A percentile compares a stretch with the other conserved stretches of the same genome.
Conservation (phyloP, 495 filamentous ascomycete species). For the Podospora comata region DNA sequence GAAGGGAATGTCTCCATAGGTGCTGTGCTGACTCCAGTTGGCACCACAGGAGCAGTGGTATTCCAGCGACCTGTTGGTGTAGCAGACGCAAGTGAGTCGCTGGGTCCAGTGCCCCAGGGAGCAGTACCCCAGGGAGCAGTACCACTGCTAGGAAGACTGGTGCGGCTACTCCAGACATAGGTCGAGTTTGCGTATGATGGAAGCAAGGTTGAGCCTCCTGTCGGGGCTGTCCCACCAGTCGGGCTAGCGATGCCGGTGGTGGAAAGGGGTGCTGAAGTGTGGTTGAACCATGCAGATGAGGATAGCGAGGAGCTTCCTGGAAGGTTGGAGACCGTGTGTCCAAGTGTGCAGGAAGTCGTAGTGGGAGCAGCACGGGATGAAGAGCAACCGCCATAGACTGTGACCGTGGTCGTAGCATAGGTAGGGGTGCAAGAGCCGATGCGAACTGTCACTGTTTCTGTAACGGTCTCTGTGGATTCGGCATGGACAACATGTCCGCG, state of each 20-base stretch:
- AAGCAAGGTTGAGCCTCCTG: background rate
- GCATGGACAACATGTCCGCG: background rate
- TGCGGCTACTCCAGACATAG: background rate
- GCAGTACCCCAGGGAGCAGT: constrained; percentile 5
- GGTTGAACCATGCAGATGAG: constrained; percentile 14
- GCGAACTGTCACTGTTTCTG: constrained; percentile 10
- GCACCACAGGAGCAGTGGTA: background rate
- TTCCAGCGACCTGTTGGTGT: constrained; percentile 1
- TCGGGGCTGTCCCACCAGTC: constrained; percentile 1
- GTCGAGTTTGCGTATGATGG: constrained; percentile 8
- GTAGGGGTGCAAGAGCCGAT: constrained; percentile 1
- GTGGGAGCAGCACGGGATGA: background rate
- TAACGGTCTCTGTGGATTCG: constrained; percentile 8
- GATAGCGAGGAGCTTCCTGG: background rate
- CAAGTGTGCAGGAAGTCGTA: background rate
- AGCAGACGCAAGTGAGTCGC: background rate
- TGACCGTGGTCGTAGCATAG: constrained; percentile 11
- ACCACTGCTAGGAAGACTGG: no score
- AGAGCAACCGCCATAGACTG: constrained; percentile 11
- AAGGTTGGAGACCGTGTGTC: background rate
- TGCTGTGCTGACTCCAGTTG: background rate
- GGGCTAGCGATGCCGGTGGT: constrained; percentile 7
- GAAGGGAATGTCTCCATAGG: constrained; percentile 5
- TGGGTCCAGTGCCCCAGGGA: constrained; percentile 7
- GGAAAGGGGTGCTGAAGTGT: background rate